These are phyloP conservation scores for Fragilariopsis cylindrus DNA, from an alignment of 108 stramenopile species.

Conservation along the genomic window DNA sequence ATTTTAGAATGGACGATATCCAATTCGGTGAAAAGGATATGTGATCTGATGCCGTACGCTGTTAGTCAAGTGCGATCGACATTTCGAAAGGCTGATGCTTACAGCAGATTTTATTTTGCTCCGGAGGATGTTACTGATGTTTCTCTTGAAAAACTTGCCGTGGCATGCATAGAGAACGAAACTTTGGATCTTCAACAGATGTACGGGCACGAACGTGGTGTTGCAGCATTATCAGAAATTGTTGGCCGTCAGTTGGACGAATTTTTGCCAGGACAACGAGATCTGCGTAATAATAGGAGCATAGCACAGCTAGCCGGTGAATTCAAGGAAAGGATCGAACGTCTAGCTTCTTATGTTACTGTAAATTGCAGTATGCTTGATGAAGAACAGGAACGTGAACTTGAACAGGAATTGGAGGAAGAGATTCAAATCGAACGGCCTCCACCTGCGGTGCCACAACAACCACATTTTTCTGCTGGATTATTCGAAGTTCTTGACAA, in stretches of 20 bases:
- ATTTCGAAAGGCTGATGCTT: not conserved
- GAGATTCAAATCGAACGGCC: not conserved
- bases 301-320: not conserved
- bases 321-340: not conserved
- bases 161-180: not conserved
- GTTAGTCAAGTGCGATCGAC: constrained; percentile 2
- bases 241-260: not conserved
- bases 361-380: not conserved
- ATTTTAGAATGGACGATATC: constrained; percentile 9
- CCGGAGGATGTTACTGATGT: not conserved
- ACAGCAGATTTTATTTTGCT: not conserved
- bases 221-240: not conserved
- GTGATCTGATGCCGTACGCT: not conserved
- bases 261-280: not conserved
- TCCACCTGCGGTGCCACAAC: not conserved
- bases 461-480: not conserved
- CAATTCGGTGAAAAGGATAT: constrained; percentile 1
- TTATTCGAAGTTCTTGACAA: not conserved
- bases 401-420: constrained; percentile 1
- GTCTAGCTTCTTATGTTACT: not conserved
- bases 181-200: not conserved
- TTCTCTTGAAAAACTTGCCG: not conserved
- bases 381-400: constrained; percentile 10
- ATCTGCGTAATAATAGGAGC: not conserved
- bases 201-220: not conserved